Conservation (phyloP, 2,329 filamentous ascomycete genomes). For the Orbilia javanica region DNA sequence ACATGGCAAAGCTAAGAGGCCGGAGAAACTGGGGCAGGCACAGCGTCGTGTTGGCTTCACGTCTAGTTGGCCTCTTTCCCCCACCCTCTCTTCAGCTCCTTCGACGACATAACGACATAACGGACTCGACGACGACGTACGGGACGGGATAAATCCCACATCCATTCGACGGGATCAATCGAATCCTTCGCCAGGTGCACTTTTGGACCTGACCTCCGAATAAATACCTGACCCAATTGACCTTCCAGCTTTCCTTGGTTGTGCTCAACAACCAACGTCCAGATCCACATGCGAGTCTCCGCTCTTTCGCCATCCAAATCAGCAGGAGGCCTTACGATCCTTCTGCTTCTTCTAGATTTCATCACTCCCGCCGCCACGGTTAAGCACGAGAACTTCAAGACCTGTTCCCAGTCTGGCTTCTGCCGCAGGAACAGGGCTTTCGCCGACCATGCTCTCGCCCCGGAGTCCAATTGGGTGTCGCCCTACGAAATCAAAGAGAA, state of each 20-base stretch:
- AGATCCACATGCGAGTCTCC: conserved; percentile 38
- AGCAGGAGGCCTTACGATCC: conserved; percentile 47
- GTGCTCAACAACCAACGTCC: conserved; percentile 45
- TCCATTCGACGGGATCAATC: conserved; percentile 10
- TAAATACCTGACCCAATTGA: conserved; percentile 30
- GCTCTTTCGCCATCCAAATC: conserved; percentile 29
- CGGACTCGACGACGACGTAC: no score
- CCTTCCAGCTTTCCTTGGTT: conserved; percentile 42
- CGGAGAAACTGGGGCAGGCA: not conserved
- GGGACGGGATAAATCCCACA: conserved; percentile 17
- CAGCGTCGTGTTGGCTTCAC: conserved; percentile 12
- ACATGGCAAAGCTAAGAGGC: no score
- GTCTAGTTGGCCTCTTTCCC: conserved; percentile 41
- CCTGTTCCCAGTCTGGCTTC: conserved; percentile 94
- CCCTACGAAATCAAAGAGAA: conserved; percentile 82
- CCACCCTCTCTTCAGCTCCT: not conserved
- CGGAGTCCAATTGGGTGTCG: conserved; percentile 74
- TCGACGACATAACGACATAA: conserved; percentile 16
- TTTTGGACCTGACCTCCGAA: conserved; percentile 12
- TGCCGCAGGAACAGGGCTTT: conserved; percentile 93
- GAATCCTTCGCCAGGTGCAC: conserved; percentile 39
- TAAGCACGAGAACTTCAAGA: conserved; percentile 98
- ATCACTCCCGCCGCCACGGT: conserved; percentile 74
- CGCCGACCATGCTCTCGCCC: conserved; percentile 79
- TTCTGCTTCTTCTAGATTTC: conserved; percentile 59